Percentiles rank a stretch among this genome's conserved stretches.
phyloP scores from a whole-genome alignment of 192 early-diverging fungal genomes.

The Mortierella hygrophila region DNA sequence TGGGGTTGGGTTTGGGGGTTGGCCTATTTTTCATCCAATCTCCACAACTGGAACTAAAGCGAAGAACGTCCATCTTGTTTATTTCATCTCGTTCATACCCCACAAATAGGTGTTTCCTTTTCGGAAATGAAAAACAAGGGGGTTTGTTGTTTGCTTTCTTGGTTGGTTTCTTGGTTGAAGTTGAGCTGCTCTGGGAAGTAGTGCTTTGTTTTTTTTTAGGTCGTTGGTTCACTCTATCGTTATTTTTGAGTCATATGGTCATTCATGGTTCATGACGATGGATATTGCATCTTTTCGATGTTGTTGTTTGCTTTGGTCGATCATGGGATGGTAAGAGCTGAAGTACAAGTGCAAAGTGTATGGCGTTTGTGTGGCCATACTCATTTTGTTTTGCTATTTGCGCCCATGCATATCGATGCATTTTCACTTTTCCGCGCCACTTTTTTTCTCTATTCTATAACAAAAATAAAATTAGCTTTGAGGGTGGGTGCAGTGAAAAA shows the following conservation, averaged over 20 bases:
- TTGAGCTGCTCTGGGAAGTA: neutral
- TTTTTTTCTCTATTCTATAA: neutral
- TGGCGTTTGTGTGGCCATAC: neutral
- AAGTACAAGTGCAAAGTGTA: neutral
- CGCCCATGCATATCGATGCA: neutral
- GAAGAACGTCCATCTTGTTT: neutral
- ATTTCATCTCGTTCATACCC: neutral
- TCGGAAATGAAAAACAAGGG: neutral
- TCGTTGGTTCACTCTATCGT: neutral
- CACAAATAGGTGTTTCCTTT: neutral
- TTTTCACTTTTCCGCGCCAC: neutral
- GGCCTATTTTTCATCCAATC: neutral
- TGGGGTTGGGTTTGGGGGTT: too few species aligned
- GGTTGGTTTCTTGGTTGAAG: neutral
- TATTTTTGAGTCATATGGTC: neutral
- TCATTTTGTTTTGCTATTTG: neutral
- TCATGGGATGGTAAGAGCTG: neutral
- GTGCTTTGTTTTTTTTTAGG: neutral
- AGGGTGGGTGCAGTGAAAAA: neutral
- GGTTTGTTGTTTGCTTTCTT: too few species aligned
- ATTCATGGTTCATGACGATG: too few species aligned
- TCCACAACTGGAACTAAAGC: neutral
- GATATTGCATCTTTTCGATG: neutral
- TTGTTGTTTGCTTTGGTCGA: neutral
- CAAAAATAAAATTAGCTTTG: neutral